Conservation (phyloP, 164 flowering plant genomes). For the Chimonanthus salicifolius region DNA sequence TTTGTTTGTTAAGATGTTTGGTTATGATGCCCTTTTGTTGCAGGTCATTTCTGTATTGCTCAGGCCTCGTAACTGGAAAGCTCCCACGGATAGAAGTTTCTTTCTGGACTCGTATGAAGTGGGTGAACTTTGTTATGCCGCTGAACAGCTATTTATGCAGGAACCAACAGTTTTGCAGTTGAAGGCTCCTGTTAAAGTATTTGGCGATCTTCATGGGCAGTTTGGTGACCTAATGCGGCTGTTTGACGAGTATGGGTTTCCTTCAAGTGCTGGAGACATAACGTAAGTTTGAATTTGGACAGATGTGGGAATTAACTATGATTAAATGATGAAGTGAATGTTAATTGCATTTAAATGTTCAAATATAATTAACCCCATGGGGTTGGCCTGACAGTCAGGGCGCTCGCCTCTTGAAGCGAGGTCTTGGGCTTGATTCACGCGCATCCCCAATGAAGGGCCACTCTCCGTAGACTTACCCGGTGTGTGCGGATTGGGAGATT, state of each 20-base stretch:
- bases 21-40: slow-evolving; percentile 14
- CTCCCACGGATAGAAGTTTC: slow-evolving; percentile 80
- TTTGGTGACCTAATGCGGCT: slow-evolving; percentile 98
- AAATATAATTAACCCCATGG: no score
- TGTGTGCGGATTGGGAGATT: no score
- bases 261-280: slow-evolving; percentile 95
- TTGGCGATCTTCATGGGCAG: slow-evolving; percentile 99
- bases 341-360: not conserved
- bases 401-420: no score
- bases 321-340: not conserved
- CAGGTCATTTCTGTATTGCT: slow-evolving; percentile 86
- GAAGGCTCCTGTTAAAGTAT: slow-evolving; percentile 94
- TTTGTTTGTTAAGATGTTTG: slow-evolving; percentile 1
- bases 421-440: no score
- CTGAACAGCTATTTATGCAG: slow-evolving; percentile 95
- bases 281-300: slow-evolving; percentile 47
- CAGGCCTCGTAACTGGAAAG: slow-evolving; percentile 89
- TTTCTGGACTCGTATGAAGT: slow-evolving; percentile 97
- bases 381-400: no score
- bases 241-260: slow-evolving; percentile 98
- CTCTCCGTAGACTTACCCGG: no score
- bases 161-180: slow-evolving; percentile 94
- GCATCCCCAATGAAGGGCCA: no score
- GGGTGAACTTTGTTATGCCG: slow-evolving; percentile 97
- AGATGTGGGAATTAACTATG: not conserved